phyloP scores from a whole-genome alignment of 1,284 basidiomycete species.

The Xanthoconium separans region DNA sequence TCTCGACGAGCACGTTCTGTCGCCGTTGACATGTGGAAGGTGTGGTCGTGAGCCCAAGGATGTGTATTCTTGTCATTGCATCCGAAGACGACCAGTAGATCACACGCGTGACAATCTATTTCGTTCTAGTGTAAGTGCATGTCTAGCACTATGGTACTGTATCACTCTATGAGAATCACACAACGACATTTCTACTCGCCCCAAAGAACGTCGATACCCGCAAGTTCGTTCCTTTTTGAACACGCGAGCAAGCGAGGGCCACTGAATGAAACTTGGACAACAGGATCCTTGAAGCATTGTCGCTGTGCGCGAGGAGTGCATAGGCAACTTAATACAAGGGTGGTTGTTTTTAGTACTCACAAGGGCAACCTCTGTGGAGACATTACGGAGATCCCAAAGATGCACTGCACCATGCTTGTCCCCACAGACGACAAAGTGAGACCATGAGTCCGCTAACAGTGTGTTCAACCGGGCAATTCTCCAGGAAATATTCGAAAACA shows the following conservation, averaged over 20 bases:
- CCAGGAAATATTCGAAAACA: constrained; percentile 5
- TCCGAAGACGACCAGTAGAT: neutral
- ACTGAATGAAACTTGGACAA: constrained; percentile 38
- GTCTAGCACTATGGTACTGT: too few relatives aligned
- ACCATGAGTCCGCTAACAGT: constrained; percentile 30
- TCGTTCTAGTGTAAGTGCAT: too few relatives aligned
- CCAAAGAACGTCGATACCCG: constrained; percentile 11
- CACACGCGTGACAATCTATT: too few relatives aligned
- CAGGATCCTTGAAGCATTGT: constrained; percentile 37
- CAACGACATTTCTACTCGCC: neutral
- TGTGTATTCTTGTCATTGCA: neutral
- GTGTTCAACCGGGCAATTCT: neutral
- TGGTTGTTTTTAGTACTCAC: constrained; percentile 23
- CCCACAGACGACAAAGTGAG: constrained; percentile 43
- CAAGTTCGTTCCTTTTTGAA: constrained; percentile 35
- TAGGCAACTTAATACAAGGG: neutral
- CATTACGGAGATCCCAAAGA: constrained; percentile 49
- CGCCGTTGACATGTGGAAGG: constrained; percentile 36
- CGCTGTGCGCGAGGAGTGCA: constrained; percentile 22
- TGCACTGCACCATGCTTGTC: constrained; percentile 42
- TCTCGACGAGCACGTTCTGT: constrained; percentile 42
- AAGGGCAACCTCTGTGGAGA: constrained; percentile 25
- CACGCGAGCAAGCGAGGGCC: constrained; percentile 36
- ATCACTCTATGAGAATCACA: too few relatives aligned
- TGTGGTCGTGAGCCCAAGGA: neutral